Evolutionary conservation across 306 rosid genomes (phyloP).

Genomic region (Cicer arietinum): DNA sequence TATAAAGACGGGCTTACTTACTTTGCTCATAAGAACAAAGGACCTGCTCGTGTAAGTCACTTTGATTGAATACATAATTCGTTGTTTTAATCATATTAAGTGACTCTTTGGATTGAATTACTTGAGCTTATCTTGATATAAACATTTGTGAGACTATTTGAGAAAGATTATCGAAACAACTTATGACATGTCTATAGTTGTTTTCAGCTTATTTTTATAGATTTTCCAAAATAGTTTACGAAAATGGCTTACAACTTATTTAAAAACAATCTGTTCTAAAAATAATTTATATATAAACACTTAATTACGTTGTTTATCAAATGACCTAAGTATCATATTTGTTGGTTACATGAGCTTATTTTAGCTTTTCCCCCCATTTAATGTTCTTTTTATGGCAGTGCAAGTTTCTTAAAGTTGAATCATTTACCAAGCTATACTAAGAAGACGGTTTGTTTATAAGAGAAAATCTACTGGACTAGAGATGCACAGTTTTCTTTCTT

Average conservation of each 20-base stretch:
- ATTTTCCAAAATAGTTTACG: neutral
- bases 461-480: neutral
- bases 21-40: neutral
- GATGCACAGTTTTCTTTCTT: neutral
- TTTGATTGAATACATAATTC: neutral
- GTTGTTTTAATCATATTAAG: neutral
- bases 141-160: neutral
- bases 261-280: neutral
- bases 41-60: conserved; percentile 14
- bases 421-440: neutral
- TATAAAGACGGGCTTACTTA: neutral
- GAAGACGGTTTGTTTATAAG: neutral
- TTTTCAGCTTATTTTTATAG: neutral
- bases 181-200: neutral
- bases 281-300: neutral
- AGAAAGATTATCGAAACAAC: neutral
- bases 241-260: neutral
- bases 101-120: neutral
- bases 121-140: neutral
- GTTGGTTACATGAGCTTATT: neutral
- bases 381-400: too few species aligned
- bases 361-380: neutral
- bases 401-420: neutral
- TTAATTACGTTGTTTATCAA: neutral
- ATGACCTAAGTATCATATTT: neutral